Evolutionary conservation across 2,329 filamentous ascomycete species (phyloP), one percentile per base, ranked within the genome.

Genomic region (Scedosporium dehoogii): DNA sequence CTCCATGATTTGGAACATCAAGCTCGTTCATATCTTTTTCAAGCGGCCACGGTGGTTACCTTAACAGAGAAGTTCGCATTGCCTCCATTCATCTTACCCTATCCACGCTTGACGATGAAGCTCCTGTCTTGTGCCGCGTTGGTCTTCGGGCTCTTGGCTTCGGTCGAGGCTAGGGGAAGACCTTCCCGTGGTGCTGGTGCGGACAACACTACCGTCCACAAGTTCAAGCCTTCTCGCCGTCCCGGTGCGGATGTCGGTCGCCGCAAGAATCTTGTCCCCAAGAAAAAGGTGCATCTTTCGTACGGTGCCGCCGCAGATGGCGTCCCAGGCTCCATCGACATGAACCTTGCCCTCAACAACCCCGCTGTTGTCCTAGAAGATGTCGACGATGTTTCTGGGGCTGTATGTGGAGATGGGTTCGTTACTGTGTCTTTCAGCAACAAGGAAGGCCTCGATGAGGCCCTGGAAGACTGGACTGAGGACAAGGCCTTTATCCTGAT

Each of bases 401-500:
- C 68, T 57, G 56, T 63, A 16, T 66, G 60, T 29, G 23, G 48
- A 51, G 57, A 65, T 4, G 63, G 64, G 16, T 60, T 60, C 25
- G 61, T 69, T 14, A 63, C 65, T n/a, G 65, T 68, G 6, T 60
- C 63, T 29, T 69, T 69, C 53, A 59, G 53, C 44, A 63, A 60
- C 53, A n/a, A 53, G 18, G 63, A 60, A 1, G 61, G 63, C 27
- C 68, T 68, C 46, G 18, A 38, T n/a, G 58, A 68, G 58, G 66
- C 66, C 21, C 62, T 68, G 9, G 51, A 58, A 18, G 53, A 64
- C 55, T 69, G 68, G 68, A 51, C 60, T 29, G 42, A 53, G 0
- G 63, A 65, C 1, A 60, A 64, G 48, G 63, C 64, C n/a, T 66
- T 78, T 44, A 68, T 77, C 48, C 65, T 79, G 59, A 71, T 79